Conservation (phyloP, 768 basidiomycete species). For the Leccinum variicolor region DNA sequence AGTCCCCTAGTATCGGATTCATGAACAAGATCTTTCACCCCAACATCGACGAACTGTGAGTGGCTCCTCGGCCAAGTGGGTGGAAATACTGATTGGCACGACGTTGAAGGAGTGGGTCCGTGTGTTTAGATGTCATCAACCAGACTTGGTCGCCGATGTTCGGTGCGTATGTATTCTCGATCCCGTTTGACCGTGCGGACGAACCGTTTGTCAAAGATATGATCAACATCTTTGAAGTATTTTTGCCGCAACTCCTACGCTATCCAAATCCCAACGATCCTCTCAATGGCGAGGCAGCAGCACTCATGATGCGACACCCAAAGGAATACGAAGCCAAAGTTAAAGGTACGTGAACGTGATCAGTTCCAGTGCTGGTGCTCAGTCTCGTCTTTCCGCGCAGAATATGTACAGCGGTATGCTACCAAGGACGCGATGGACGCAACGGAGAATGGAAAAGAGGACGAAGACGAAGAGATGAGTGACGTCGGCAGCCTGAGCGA, state of each 20-base stretch:
- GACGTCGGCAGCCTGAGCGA: slow-evolving; percentile 82
- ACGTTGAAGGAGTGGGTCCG: slow-evolving; percentile 80
- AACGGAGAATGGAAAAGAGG: slow-evolving; percentile 54
- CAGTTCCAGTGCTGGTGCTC: slow-evolving; percentile 1
- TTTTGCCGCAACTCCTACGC: slow-evolving; percentile 92
- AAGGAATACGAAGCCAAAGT: slow-evolving; percentile 95
- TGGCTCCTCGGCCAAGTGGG: slow-evolving; percentile 2
- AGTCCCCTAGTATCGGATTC: slow-evolving; percentile 98
- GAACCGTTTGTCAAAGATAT: slow-evolving; percentile 59
- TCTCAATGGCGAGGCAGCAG: slow-evolving; percentile 96
- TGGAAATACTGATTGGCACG: neutral
- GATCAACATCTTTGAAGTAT: slow-evolving; percentile 99
- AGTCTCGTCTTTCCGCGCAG: slow-evolving; percentile 37
- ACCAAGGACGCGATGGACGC: slow-evolving; percentile 88
- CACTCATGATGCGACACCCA: slow-evolving; percentile 94
- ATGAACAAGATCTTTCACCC: slow-evolving; percentile 99
- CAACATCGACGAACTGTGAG: slow-evolving; percentile 97
- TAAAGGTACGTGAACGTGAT: slow-evolving; percentile 55
- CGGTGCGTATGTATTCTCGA: slow-evolving; percentile 51
- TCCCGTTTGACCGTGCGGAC: slow-evolving; percentile 1
- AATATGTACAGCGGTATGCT: slow-evolving; percentile 94
- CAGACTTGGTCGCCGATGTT: slow-evolving; percentile 99
- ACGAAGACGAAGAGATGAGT: slow-evolving; percentile 85
- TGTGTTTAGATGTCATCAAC: slow-evolving; percentile 98
- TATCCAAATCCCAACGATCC: slow-evolving; percentile 99